A percentile compares a stretch with the other conserved stretches of the same genome.
These are phyloP conservation scores for Aspergillus sclerotioniger DNA, from an alignment of 495 filamentous ascomycete genomes.

Conservation along the genomic window DNA sequence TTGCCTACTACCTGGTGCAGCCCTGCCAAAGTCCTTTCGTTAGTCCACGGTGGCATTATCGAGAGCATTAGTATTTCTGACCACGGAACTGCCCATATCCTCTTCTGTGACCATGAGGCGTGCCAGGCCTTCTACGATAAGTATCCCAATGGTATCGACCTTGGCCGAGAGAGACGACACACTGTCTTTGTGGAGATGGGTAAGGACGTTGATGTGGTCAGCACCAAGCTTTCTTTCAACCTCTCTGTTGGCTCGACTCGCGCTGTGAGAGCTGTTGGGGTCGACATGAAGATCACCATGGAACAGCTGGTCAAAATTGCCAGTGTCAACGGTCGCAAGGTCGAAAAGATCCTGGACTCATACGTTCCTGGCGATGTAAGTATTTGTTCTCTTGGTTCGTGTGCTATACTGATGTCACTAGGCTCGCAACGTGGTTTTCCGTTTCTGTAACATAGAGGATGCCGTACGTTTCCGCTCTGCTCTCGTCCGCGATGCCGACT, in stretches of 20 bases:
- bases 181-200: conserved; percentile 35
- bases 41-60: conserved; percentile 45
- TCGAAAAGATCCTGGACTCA: conserved; percentile 37
- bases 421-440: conserved; percentile 38
- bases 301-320: conserved; percentile 30
- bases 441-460: conserved; percentile 41
- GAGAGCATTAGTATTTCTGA: conserved; percentile 29
- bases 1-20: conserved; percentile 31
- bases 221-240: conserved; percentile 32
- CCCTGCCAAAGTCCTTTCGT: conserved; percentile 34
- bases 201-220: conserved; percentile 36
- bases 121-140: conserved; percentile 39
- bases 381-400: conserved; percentile 1
- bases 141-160: conserved; percentile 45
- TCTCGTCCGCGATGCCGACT: conserved; percentile 37
- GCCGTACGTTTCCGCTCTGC: conserved; percentile 38
- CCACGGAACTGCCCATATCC: conserved; percentile 29
- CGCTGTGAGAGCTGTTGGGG: conserved; percentile 39
- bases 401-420: conserved; percentile 12
- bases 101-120: conserved; percentile 40
- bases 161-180: conserved; percentile 24
- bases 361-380: conserved; percentile 33
- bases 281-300: conserved; percentile 32
- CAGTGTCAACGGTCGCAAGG: conserved; percentile 26
- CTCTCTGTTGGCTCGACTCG: conserved; percentile 37